phyloP scores from a whole-genome alignment of 2,329 filamentous ascomycete species.

The Alternaria novae-zelandiae region DNA sequence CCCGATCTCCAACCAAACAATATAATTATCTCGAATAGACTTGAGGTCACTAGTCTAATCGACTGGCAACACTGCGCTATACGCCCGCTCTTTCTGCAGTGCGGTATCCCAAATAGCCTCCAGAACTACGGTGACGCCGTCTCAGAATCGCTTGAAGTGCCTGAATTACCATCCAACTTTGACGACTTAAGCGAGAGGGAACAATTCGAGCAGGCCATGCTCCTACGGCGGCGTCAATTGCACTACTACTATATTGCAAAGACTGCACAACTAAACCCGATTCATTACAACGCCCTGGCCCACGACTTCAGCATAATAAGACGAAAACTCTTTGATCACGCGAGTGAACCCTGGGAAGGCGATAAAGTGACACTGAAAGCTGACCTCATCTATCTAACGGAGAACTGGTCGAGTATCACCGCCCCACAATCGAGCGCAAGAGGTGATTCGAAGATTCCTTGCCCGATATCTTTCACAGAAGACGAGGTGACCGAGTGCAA shows the following conservation, averaged over 20 bases:
- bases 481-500: slow-evolving; percentile 25
- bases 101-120: slow-evolving; percentile 49
- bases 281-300: slow-evolving; percentile 34
- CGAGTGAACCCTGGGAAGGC: slow-evolving; percentile 39
- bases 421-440: slow-evolving; percentile 3
- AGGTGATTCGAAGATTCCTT: slow-evolving; percentile 13
- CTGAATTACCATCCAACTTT: slow-evolving; percentile 32
- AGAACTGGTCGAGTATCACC: slow-evolving; percentile 29
- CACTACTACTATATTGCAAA: slow-evolving; percentile 39
- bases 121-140: slow-evolving; percentile 50
- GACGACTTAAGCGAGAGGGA: slow-evolving; percentile 26
- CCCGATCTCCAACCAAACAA: slow-evolving; percentile 45
- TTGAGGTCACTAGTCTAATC: slow-evolving; percentile 47
- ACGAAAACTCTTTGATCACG: slow-evolving; percentile 33
- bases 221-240: slow-evolving; percentile 37
- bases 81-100: slow-evolving; percentile 48
- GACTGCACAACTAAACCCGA: slow-evolving; percentile 31
- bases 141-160: slow-evolving; percentile 28
- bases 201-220: slow-evolving; percentile 31
- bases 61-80: slow-evolving; percentile 41
- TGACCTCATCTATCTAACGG: slow-evolving; percentile 25
- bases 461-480: slow-evolving; percentile 30
- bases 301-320: slow-evolving; percentile 27
- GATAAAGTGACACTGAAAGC: slow-evolving; percentile 38
- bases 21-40: slow-evolving; percentile 40